Evolutionary conservation across 192 early-diverging fungal species (phyloP), one percentile per base, ranked within the genome.

Genomic region (Backusella morwellensis): DNA sequence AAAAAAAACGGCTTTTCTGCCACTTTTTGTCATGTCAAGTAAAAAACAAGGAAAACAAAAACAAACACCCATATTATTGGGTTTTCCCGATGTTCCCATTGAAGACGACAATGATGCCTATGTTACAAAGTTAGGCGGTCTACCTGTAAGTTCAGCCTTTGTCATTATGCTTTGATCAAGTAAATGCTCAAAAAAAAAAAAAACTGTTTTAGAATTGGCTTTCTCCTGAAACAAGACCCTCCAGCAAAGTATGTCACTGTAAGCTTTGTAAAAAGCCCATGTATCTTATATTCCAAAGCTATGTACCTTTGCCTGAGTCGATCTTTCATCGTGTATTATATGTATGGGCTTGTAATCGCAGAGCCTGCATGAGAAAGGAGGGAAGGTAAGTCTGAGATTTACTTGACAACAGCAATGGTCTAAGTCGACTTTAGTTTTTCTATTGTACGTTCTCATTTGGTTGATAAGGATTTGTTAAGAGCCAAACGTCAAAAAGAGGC

Each of bases 311-410:
- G 40, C 86, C 88, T 8, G 86, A 86, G 36, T 92, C 92, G 15
- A 73, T 88, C 32, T 93, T 88, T 77, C 92, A 95, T 72, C 85
- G 95, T 29, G 88, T 92, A 0, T 81, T 94, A 17, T 97, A 97
- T 81, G 82, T 96, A 2, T 93, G 92, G 90, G 92, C 86, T 21
- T 97, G 95, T 83, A 95, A 93, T 70, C 86, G 85, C 35, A 85
- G 90, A 26, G 73, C 79, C n/a, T 97, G 95, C 80, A 90, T 92
- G 81, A 88, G 88, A 17, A 89, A 88, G 76, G 86, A 89, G 8
- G 89, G 89, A 42, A 91, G 90, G 90, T 90, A 85, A 66, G 26
- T 70, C 12, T 40, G 35, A n/a, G 9, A n/a, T 35, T 40, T 21
- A 4, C 35, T 40, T 21, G 21, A 40, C 40, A 42, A 21, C 15